Evolutionary conservation across 2,329 filamentous ascomycete genomes (phyloP), one percentile per base, ranked within the genome.

Genomic region (Cyphellophora attinorum): DNA sequence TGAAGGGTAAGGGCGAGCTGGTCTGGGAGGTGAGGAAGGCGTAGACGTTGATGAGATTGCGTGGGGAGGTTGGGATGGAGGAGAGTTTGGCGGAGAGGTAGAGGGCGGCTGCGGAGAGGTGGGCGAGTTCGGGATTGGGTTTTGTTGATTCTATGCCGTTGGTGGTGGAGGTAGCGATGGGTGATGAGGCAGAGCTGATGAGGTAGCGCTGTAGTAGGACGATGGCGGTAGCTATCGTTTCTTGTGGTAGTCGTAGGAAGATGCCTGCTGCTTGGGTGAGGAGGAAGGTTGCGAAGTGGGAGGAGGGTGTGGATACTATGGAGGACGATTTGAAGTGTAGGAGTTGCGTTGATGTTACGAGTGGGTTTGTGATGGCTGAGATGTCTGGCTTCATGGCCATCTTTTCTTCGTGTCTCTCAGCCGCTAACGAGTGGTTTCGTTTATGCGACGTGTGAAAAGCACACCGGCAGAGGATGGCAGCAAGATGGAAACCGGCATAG

Each of bases 31-130:
- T 62, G 4, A 96, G 76, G 57, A 89, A 93, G 25, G 76, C 72
- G 59, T 93, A 94, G 40, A 89, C 80, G 54, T 88, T 91, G 39
- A 86, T 71, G 25, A 95, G 65, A 46, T 86, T 86, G 46, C 86
- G 78, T 1, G 85, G 76, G 10, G 81, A 81, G 39, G 81, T 76
- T 2, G 86, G 81, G 32, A 75, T 69, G 3, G 84, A 74, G 15
- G 86, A 85, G 38, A 91, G 71, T 61, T 96, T 96, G 18, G 85
- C 75, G 15, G 78, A 74, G 33, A 94, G 69, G 63, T 85, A 96
- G 33, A 96, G 60, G 1, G 76, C 70, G 11, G 85, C 85, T 19
- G 88, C 84, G 19, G 85, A 93, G 18, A 11, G 31, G 18, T 14
- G 10, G 29, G 11, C 6, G 12, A 15, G 31, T 13, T 31, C 6